Base-by-base conservation (phyloP, 257 asterid genomes). In the Przewalskia tangutica region DNA sequence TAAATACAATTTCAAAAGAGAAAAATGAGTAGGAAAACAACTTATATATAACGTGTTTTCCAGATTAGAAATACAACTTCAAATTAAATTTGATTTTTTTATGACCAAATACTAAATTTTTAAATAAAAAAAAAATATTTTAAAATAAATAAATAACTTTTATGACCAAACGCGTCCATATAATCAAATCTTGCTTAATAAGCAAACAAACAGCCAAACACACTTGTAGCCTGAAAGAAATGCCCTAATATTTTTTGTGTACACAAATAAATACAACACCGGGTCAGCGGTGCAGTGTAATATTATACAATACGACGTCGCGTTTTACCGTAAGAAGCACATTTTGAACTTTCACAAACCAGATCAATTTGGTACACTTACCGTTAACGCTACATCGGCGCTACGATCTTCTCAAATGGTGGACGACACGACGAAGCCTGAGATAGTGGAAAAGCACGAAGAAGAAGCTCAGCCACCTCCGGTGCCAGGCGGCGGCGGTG, bases 361-460 rank as follows among this genome's bases (percentile, higher is more conserved):
- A 0, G 5, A 38, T 60, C 81, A 63, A 14, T 76, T 65, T 32
- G 65, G 13, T n/a, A 8, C 68, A 44, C n/a, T 60, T 42, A 3
- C 44, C 16, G 8, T 53, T 23, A 40, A 7, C 64, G 18, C 18
- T 64, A 54, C 75, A 51, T 50, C 53, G 76, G 51, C 46, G 20
- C 77, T 67, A 73, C 54, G 82, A 85, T 38, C 16, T 67, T 67
- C 75, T 81, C 77, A 83, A 76, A 90, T 91, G 97, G 93, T 91
- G 81, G 95, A 88, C 56, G 83, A 86, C 79, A 83, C 85, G 86
- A 71, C 82, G 78, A 89, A 88, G 73, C 75, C 85, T 7, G 95
- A 89, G 63, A 93, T 90, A 82, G 85, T 84, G 53, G 87, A 85
- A 86, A 82, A 34, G 81, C 60, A 65, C 53, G 85, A 85, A 51